Conservation (phyloP, 1,139 yeast genomes). For the Wickerhamomyces sp. region DNA sequence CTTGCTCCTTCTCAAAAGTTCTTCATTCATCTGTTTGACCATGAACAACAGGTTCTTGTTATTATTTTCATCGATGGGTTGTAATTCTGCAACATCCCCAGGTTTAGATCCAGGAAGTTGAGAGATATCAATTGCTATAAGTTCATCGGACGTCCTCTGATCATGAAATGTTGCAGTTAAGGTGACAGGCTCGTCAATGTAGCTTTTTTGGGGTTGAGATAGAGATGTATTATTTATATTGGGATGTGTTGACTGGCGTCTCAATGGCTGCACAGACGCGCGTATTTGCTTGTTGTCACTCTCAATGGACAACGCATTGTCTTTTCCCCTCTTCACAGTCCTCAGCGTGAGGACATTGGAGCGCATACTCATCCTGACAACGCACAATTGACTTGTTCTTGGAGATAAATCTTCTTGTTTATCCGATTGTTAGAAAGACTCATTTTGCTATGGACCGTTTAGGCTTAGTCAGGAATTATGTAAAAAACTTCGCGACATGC, state of each 20-base stretch:
- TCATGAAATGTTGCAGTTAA: slow-evolving; percentile 77
- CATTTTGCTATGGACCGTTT: too few species aligned
- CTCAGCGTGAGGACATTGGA: slow-evolving; percentile 24
- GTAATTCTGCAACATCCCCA: slow-evolving; percentile 75
- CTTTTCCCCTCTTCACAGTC: slow-evolving; percentile 18
- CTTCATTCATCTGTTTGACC: slow-evolving; percentile 34
- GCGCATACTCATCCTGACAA: slow-evolving; percentile 16
- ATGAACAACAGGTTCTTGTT: slow-evolving; percentile 39
- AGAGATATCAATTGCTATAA: slow-evolving; percentile 56
- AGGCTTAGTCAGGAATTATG: too few species aligned
- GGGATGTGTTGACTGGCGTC: neutral
- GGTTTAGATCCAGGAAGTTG: slow-evolving; percentile 54
- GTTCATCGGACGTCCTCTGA: slow-evolving; percentile 48
- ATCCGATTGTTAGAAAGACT: too few species aligned
- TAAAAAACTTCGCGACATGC: neutral
- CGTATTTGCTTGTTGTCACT: slow-evolving; percentile 9
- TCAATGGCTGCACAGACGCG: neutral
- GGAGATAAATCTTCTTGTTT: too few species aligned
- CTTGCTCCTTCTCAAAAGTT: slow-evolving; percentile 27
- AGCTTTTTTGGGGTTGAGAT: neutral
- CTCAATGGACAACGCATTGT: slow-evolving; percentile 19
- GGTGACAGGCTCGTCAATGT: slow-evolving; percentile 19
- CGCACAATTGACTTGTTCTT: neutral
- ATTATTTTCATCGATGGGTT: slow-evolving; percentile 30
- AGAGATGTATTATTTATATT: neutral